phyloP scores from a whole-genome alignment of 2,329 filamentous ascomycete species.

The Cryphonectria radicalis region DNA sequence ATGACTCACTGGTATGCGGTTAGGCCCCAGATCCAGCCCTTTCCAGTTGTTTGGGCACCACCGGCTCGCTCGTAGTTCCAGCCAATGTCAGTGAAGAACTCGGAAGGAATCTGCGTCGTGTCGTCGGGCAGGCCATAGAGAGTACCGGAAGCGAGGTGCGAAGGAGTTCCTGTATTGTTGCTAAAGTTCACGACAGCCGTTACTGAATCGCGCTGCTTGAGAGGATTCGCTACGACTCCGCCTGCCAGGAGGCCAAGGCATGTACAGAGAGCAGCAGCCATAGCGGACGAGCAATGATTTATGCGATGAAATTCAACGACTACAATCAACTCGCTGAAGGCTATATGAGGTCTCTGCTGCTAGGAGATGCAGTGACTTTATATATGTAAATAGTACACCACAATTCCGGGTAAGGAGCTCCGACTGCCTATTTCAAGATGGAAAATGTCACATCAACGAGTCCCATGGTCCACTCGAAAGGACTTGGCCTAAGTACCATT shows the following conservation, averaged over 20 bases:
- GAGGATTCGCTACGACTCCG: conserved; percentile 6
- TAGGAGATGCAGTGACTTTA: conserved; percentile 8
- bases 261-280: conserved; percentile 1
- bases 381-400: neutral
- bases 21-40: conserved; percentile 31
- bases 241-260: conserved; percentile 16
- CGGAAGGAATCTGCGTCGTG: conserved; percentile 31
- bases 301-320: neutral
- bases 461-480: neutral
- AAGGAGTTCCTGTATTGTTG: conserved; percentile 28
- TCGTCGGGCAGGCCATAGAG: conserved; percentile 34
- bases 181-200: conserved; percentile 33
- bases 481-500: neutral
- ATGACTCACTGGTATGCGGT: conserved; percentile 27
- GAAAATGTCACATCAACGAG: neutral
- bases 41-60: conserved; percentile 30
- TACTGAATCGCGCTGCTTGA: conserved; percentile 12
- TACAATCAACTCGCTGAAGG: neutral
- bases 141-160: conserved; percentile 34
- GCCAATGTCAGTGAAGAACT: conserved; percentile 32
- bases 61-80: conserved; percentile 34
- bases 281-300: neutral
- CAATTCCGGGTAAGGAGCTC: neutral
- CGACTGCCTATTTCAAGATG: neutral
- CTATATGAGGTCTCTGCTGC: neutral